Evolutionary conservation across 768 basidiomycete species (phyloP).

Genomic region (Phanerochaete sordida): DNA sequence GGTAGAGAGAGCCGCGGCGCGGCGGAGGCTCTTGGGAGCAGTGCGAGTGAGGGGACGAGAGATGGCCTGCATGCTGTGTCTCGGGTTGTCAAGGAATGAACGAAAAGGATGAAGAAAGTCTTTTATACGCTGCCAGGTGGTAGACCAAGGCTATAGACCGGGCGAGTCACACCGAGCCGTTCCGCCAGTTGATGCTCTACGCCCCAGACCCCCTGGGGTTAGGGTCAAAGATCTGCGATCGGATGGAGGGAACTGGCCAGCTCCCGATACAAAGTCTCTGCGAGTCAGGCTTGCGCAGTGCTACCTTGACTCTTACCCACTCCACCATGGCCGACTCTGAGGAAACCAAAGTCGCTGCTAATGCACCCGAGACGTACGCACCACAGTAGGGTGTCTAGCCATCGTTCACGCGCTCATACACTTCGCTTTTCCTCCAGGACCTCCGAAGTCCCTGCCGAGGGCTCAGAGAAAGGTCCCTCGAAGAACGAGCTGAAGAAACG

Average conservation of each 20-base stretch:
- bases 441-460: constrained; percentile 7
- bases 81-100: constrained; percentile 19
- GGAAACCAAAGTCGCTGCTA: not conserved
- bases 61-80: constrained; percentile 37
- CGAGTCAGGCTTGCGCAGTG: not conserved
- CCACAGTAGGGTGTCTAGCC: not conserved
- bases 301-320: not conserved
- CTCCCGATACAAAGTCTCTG: constrained; percentile 2
- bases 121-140: constrained; percentile 7
- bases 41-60: constrained; percentile 46
- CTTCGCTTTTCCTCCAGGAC: constrained; percentile 3
- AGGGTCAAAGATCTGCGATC: constrained; percentile 5
- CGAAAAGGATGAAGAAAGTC: constrained; percentile 11
- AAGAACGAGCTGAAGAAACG: constrained; percentile 92
- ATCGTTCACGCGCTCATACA: not conserved
- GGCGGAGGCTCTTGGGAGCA: constrained; percentile 35
- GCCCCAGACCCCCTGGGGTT: not conserved
- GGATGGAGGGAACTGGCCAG: constrained; percentile 1
- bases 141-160: constrained; percentile 5
- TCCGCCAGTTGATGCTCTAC: not conserved
- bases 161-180: constrained; percentile 7
- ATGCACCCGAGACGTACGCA: not conserved
- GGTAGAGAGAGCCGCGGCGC: constrained; percentile 50
- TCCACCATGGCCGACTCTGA: constrained; percentile 23
- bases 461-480: constrained; percentile 50